Conservation (phyloP, 176 grass and related monocot species). For the Phyllostachys edulis region DNA sequence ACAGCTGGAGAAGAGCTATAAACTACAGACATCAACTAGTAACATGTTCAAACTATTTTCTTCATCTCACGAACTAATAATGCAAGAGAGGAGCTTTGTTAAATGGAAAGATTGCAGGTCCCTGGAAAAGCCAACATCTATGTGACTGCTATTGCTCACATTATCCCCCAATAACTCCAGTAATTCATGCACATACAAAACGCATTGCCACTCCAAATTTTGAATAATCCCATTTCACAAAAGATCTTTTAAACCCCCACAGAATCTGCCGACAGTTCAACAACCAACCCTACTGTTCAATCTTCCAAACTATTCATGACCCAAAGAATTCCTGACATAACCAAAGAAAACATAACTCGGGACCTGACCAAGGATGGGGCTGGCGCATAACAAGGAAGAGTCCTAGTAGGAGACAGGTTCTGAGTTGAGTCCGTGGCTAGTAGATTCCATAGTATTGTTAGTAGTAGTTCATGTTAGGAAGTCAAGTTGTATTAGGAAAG, state of each 20-base stretch:
- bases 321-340: background rate
- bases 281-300: background rate
- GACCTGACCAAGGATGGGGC: too few species aligned
- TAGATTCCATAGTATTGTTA: too few species aligned
- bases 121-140: background rate
- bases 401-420: too few species aligned
- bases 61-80: background rate
- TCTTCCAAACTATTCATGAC: background rate
- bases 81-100: background rate
- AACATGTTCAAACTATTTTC: background rate
- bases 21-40: background rate
- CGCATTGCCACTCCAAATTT: background rate
- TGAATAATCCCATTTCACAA: background rate
- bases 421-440: too few species aligned
- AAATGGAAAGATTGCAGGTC: background rate
- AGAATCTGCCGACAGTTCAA: background rate
- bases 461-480: too few species aligned
- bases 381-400: too few species aligned
- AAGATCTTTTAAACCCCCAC: constrained; percentile 1
- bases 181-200: background rate
- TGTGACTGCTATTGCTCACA: background rate
- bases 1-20: background rate
- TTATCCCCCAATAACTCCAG: background rate
- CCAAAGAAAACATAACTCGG: background rate
- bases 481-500: too few species aligned